Evolutionary conservation across 2,329 filamentous ascomycete genomes (phyloP), one percentile per base, ranked within the genome.

Genomic region (Ophioceras dolichostomum): DNA sequence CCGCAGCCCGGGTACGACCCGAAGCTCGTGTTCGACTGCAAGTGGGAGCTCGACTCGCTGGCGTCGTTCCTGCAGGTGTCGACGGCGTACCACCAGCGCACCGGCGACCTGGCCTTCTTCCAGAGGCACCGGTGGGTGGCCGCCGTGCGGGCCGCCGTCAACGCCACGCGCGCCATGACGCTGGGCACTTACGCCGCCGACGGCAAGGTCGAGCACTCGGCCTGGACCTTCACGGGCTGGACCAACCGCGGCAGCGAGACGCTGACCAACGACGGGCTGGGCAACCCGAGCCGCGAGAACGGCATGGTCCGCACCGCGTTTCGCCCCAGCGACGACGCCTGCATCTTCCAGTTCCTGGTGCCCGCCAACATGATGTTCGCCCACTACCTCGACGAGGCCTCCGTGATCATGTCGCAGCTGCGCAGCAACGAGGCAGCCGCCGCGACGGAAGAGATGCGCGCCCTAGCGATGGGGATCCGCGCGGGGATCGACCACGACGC

Each of bases 11-110:
- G 67, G 0, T 85, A 86, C 47, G 77, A 85, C 49, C 68, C 67
- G 2, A 67, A 64, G 1, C 65, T 76, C 17, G 83, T 89, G 1
- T 89, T 85, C 49, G 84, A 88, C 53, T 93, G 85, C 68, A 94
- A 94, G 60, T 94, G 89, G 58, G 87, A 94, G 59, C 73, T 94
- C 27, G 87, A 94, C 61, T 89, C 84, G 7, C 71, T 94, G 2
- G 86, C 86, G 0, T 78, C 83, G 31, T 94, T 94, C 56, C 68
- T 94, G n/a, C 76, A 83, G 30, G 68, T 94, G 4, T 77, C 76
- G 2, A 79, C 83, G 34, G 77, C 88, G 41, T 94, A 91, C 40
- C 83, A 83, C 51, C 62, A 69, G 48, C 66, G 70, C 46, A 70
- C 70, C 6, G 67, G 68, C 41, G 71, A 76, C 44, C 64, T 73